phyloP scores from a whole-genome alignment of 768 basidiomycete species.

The Collybia mongolica region DNA sequence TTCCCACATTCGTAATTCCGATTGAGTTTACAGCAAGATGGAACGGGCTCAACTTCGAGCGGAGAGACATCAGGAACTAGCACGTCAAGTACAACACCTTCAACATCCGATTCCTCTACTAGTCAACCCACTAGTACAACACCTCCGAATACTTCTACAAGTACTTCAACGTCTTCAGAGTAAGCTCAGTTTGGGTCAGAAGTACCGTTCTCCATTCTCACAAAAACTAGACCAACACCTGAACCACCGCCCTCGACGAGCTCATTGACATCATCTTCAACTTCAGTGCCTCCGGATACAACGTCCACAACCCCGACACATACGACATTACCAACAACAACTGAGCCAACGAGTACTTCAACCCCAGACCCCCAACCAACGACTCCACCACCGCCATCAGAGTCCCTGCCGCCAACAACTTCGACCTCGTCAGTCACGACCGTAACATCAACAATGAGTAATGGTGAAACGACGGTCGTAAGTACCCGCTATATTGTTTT shows the following conservation, averaged over 20 bases:
- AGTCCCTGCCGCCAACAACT: slow-evolving; percentile 10
- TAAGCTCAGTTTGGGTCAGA: background rate
- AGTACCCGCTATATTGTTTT: background rate
- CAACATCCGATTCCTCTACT: no score
- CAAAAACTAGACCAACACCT: background rate
- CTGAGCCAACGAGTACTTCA: background rate
- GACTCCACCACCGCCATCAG: slow-evolving; percentile 10
- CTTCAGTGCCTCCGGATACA: background rate
- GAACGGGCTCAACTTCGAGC: no score
- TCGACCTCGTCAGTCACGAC: background rate
- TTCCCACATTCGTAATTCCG: no score
- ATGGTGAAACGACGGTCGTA: background rate
- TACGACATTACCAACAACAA: background rate
- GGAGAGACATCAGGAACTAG: no score
- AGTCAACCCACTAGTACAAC: no score
- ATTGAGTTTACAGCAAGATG: no score
- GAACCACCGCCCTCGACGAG: background rate
- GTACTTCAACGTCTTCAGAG: background rate
- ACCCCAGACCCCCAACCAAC: background rate
- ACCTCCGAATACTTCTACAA: no score
- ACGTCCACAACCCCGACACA: background rate
- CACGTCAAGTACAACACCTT: no score
- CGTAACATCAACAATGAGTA: no score
- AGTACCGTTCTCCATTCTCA: no score
- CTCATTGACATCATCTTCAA: background rate